phyloP scores from a whole-genome alignment of 2,329 filamentous ascomycete genomes.

The Fusarium sp. region DNA sequence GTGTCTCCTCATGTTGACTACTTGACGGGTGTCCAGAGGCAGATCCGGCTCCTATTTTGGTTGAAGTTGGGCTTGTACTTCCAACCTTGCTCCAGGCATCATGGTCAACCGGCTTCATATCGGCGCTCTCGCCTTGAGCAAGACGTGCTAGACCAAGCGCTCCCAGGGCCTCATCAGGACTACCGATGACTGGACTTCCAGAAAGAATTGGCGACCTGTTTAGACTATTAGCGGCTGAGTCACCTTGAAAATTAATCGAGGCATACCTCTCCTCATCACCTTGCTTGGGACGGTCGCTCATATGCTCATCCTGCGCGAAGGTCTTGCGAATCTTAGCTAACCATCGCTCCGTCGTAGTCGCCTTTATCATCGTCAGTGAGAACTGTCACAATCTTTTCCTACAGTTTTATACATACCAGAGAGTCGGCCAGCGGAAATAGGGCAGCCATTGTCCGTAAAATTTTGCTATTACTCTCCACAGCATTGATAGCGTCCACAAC shows the following conservation, averaged over 20 bases:
- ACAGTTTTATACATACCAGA: slow-evolving; percentile 46
- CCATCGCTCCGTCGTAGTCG: slow-evolving; percentile 55
- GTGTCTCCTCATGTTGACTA: slow-evolving; percentile 35
- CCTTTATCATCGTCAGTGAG: slow-evolving; percentile 39
- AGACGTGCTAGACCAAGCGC: slow-evolving; percentile 40
- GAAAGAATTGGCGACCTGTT: slow-evolving; percentile 31
- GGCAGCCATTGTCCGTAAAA: slow-evolving; percentile 52
- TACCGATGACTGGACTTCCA: slow-evolving; percentile 38
- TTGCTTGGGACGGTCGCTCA: slow-evolving; percentile 40
- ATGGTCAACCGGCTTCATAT: slow-evolving; percentile 33
- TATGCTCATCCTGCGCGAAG: slow-evolving; percentile 44
- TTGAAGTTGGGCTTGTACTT: slow-evolving; percentile 29
- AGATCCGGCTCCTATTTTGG: slow-evolving; percentile 27
- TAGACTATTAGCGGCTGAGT: slow-evolving; percentile 5
- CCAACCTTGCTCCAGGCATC: slow-evolving; percentile 27
- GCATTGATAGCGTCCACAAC: slow-evolving; percentile 54
- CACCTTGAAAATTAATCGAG: background rate
- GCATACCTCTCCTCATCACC: slow-evolving; percentile 35
- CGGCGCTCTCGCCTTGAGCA: slow-evolving; percentile 35
- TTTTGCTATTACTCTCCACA: slow-evolving; percentile 54
- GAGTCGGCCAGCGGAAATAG: slow-evolving; percentile 55
- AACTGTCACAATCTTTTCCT: too few species aligned
- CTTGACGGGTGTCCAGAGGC: slow-evolving; percentile 22
- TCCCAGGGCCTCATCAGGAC: slow-evolving; percentile 38
- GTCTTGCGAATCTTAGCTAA: slow-evolving; percentile 52